Evolutionary conservation across 768 basidiomycete species (phyloP).

Genomic region (Pulveroboletus frians): DNA sequence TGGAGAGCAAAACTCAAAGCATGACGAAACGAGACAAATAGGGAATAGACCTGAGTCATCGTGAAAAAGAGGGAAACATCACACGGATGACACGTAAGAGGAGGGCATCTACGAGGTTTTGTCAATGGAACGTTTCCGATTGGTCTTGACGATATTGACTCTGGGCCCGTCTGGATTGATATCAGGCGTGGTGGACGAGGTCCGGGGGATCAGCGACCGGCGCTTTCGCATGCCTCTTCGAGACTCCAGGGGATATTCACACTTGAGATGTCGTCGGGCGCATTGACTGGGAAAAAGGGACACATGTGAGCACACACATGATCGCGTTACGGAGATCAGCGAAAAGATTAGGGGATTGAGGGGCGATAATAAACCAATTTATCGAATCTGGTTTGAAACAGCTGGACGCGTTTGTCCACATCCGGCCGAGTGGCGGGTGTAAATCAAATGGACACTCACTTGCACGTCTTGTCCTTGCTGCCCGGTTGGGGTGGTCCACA

Average conservation of each 20-base stretch:
- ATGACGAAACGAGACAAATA: conserved; percentile 19
- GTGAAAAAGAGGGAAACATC: conserved; percentile 5
- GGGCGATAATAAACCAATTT: conserved; percentile 11
- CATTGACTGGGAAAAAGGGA: conserved; percentile 53
- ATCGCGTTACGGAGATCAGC: conserved; percentile 26
- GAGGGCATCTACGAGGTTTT: conserved; percentile 19
- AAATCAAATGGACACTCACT: conserved; percentile 43
- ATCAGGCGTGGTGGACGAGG: conserved; percentile 25
- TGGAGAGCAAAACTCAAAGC: conserved; percentile 20
- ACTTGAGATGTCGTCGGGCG: conserved; percentile 59
- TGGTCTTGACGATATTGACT: conserved; percentile 18
- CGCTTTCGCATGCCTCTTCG: conserved; percentile 59
- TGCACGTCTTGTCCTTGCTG: conserved; percentile 56
- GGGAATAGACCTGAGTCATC: neutral
- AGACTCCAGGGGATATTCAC: conserved; percentile 68
- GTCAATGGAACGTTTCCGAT: conserved; percentile 27
- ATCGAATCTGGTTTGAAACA: conserved; percentile 11
- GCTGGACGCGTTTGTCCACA: conserved; percentile 7
- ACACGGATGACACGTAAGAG: conserved; percentile 6
- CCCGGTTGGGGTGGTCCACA: conserved; percentile 55
- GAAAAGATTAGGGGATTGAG: conserved; percentile 18
- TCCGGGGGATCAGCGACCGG: conserved; percentile 32
- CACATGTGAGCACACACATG: conserved; percentile 21
- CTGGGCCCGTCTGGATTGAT: conserved; percentile 21
- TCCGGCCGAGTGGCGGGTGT: conserved; percentile 3